These are phyloP conservation scores for Diversispora epigaea DNA, from an alignment of 192 early-diverging fungal species.

Conservation along the genomic window DNA sequence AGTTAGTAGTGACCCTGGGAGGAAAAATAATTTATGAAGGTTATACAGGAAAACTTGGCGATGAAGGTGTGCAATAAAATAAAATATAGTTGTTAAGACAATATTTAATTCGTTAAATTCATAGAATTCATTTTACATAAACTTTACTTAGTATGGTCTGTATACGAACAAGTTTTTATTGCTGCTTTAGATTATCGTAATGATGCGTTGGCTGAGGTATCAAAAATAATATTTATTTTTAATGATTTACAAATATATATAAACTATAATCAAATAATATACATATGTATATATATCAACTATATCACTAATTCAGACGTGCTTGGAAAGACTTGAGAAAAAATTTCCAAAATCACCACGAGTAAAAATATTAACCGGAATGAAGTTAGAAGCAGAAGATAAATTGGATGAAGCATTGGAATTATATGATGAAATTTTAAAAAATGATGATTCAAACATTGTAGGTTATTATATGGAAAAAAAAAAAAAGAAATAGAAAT, in stretches of 20 bases:
- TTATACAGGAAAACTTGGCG: slow-evolving; percentile 41
- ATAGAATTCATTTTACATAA: neutral
- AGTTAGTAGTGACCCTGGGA: slow-evolving; percentile 46
- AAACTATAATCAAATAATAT: neutral
- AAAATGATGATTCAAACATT: slow-evolving; percentile 77
- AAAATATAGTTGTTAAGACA: neutral
- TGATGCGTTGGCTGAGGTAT: slow-evolving; percentile 59
- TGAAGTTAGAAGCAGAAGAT: slow-evolving; percentile 77
- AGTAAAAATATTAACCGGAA: slow-evolving; percentile 70
- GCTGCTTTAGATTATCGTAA: slow-evolving; percentile 80
- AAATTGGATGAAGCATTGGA: slow-evolving; percentile 64
- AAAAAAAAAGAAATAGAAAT: neutral
- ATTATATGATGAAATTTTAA: slow-evolving; percentile 75
- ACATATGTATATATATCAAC: neutral
- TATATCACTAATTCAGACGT: slow-evolving; percentile 38
- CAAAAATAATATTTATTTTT: neutral
- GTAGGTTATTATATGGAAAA: slow-evolving; percentile 37
- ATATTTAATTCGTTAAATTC: neutral
- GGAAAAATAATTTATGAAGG: slow-evolving; percentile 38
- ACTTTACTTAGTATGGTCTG: slow-evolving; percentile 63
- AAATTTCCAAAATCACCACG: slow-evolving; percentile 71
- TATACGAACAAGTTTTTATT: slow-evolving; percentile 80
- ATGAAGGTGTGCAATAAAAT: slow-evolving; percentile 37
- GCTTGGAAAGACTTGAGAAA: slow-evolving; percentile 59
- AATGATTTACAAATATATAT: neutral